Conservation (phyloP, 331 rosid species). For the Pyracantha coccinea region DNA sequence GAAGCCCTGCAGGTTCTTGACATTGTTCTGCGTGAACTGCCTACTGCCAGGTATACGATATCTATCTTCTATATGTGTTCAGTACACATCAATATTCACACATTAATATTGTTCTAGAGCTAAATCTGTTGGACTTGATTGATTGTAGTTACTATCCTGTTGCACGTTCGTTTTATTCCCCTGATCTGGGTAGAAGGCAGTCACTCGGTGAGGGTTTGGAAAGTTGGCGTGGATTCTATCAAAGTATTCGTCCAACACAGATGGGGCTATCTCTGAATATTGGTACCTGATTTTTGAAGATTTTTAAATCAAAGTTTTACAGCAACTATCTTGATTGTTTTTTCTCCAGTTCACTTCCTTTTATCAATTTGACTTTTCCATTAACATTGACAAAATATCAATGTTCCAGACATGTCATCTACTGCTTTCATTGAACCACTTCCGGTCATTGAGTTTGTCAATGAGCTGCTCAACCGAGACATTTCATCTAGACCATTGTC, state of each 20-base stretch:
- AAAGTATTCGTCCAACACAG: conserved; percentile 95
- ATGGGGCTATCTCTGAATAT: conserved; percentile 91
- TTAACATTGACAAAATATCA: not conserved
- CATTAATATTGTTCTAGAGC: not conserved
- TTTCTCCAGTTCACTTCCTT: not conserved
- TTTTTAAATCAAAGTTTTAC: not conserved
- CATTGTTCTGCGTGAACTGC: conserved; percentile 84
- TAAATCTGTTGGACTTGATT: not conserved
- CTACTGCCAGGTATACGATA: conserved; percentile 53
- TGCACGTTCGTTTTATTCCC: conserved; percentile 87
- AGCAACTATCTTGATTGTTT: not conserved
- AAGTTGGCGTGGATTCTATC: conserved; percentile 98
- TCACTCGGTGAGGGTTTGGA: conserved; percentile 92
- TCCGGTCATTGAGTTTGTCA: conserved; percentile 78
- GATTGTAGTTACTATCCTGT: conserved; percentile 69
- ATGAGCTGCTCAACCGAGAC: conserved; percentile 74
- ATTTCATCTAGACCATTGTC: conserved; percentile 67
- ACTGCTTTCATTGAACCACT: conserved; percentile 91
- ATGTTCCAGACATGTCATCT: conserved; percentile 85
- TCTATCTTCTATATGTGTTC: not conserved
- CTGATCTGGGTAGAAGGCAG: conserved; percentile 75
- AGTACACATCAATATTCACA: not conserved
- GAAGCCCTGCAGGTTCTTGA: conserved; percentile 96
- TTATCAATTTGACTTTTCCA: not conserved
- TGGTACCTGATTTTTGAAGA: conserved; percentile 31